Conservation (phyloP, 1,139 yeast species). For the Candida sanyaensis region DNA sequence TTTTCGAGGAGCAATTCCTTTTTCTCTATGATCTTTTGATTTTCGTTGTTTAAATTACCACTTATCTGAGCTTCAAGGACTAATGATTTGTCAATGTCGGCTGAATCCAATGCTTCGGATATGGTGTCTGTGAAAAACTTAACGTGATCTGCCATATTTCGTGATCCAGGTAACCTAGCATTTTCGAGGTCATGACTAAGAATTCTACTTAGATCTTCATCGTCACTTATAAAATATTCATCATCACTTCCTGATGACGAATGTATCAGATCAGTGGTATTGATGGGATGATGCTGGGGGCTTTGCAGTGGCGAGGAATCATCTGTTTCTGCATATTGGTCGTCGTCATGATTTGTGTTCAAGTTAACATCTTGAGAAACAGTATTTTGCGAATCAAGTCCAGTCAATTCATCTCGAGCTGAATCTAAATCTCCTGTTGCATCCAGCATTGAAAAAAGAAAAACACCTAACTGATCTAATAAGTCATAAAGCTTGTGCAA, state of each 20-base stretch:
- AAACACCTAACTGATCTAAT: no score
- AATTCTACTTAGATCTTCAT: slow-evolving; percentile 22
- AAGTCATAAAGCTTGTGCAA: no score
- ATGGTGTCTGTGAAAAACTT: slow-evolving; percentile 52
- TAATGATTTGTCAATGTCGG: slow-evolving; percentile 62
- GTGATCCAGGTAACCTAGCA: slow-evolving; percentile 6
- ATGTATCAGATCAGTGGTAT: neutral
- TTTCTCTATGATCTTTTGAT: slow-evolving; percentile 51
- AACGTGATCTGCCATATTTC: slow-evolving; percentile 36
- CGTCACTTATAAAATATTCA: slow-evolving; percentile 40
- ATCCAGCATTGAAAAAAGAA: no score
- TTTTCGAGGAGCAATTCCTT: slow-evolving; percentile 27
- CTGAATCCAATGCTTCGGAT: slow-evolving; percentile 56
- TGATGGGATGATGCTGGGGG: neutral
- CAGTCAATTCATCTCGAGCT: no score
- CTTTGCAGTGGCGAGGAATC: neutral
- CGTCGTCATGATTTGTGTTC: no score
- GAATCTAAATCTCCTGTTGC: no score
- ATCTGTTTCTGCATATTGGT: no score
- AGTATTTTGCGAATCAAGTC: no score
- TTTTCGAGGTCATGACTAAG: slow-evolving; percentile 8
- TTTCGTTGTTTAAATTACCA: slow-evolving; percentile 65
- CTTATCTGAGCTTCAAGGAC: slow-evolving; percentile 74
- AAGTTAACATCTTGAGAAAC: no score
- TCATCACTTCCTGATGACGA: slow-evolving; percentile 20